These are phyloP conservation scores for Sugiyamaella paludigena DNA, from an alignment of 1,139 yeast genomes.

Conservation along the genomic window DNA sequence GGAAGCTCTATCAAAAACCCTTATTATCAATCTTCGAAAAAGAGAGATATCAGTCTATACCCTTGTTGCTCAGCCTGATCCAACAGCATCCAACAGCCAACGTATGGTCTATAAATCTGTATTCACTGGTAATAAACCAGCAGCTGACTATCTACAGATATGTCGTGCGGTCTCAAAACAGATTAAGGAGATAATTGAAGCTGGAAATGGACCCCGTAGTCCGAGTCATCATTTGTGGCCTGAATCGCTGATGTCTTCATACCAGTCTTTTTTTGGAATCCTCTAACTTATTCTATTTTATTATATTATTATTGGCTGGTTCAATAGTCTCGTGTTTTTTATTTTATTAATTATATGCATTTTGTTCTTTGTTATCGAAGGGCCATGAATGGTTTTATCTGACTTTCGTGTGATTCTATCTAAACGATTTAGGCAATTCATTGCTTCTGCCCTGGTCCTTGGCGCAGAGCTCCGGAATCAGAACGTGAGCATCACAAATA, in stretches of 20 bases:
- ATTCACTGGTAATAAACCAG: constrained; percentile 15
- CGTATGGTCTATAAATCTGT: constrained; percentile 17
- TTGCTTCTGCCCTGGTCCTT: too few relatives aligned
- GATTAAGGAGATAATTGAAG: constrained; percentile 6
- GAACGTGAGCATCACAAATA: too few relatives aligned
- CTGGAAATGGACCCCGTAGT: neutral
- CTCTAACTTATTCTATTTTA: neutral
- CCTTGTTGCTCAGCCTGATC: constrained; percentile 10
- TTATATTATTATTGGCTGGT: neutral
- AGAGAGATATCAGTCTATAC: constrained; percentile 21
- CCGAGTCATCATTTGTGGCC: constrained; percentile 2
- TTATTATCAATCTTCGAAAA: constrained; percentile 20
- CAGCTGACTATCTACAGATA: neutral
- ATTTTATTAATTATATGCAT: too few relatives aligned
- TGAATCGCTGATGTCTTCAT: neutral
- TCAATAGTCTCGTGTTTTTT: too few relatives aligned
- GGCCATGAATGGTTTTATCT: too few relatives aligned
- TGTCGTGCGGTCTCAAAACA: constrained; percentile 2
- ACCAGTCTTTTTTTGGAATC: constrained; percentile 8
- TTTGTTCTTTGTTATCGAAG: too few relatives aligned
- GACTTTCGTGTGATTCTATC: too few relatives aligned
- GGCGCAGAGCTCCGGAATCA: too few relatives aligned
- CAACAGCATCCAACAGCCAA: constrained; percentile 10
- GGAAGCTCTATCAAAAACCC: constrained; percentile 6
- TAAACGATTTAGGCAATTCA: too few relatives aligned